Base-by-base conservation (phyloP, 441 rosid genomes). In the Daphne laureola region DNA sequence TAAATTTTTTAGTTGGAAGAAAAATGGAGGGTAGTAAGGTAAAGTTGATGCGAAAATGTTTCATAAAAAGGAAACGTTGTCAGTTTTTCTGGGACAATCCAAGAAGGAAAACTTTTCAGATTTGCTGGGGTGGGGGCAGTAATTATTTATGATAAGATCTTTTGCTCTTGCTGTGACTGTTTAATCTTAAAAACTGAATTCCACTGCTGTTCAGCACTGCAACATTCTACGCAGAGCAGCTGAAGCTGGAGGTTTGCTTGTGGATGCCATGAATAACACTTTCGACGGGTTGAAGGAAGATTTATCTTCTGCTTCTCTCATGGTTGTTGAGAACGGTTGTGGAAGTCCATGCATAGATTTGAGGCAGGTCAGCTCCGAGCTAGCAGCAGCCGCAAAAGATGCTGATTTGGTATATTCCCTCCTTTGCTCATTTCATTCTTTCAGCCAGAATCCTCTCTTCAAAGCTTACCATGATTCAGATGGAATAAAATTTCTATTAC, bases 241-340 rank as follows among this genome's bases (percentile, higher is more conserved):
- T 16, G 98, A 86, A 72, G 96, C 83, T 50, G 96, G 97, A 58
- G 97, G 96, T 55, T 79, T 92, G 17, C 83, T 92, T 14, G 98
- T 92, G 46, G 98, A 92, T 78, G 98, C 92, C 23, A 92, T 89
- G 97, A 77, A 65, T 35, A 83, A 63, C 71, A 71, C 77, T 0
- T 55, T 66, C n/a, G 87, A 86, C 57, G 73, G 79, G 48, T 76
- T 77, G 43, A 86, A 80, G 79, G 87, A 80, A 66, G 74, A 69
- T 51, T 66, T 78, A 17, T 44, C 84, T 54, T 87, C 88, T 17
- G 91, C 80, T 54, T 90, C 99, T 48, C 66, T 94, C 73, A 94
- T 82, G 97, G 99, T 87, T 60, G 99, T 90, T 44, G 99, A 90
- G 78, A 94, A 94, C 62, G 99, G 99, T 16, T 94, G 97, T n/a